Conservation (phyloP, 2,329 filamentous ascomycete genomes). For the Furcasterigmium sp. region DNA sequence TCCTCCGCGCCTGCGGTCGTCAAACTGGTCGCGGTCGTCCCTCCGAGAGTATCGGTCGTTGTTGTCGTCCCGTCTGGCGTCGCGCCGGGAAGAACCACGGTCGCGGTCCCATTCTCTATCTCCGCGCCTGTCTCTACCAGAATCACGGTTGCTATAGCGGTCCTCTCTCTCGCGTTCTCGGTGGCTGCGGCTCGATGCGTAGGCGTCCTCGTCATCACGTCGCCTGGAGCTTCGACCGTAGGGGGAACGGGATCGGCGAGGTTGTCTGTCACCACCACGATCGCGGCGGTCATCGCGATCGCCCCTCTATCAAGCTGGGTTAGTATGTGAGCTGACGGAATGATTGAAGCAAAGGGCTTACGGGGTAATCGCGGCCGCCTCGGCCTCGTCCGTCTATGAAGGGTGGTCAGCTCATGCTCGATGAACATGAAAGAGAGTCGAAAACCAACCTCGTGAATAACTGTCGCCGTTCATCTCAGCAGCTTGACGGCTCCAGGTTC, state of each 20-base stretch:
- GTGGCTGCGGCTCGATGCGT: slow-evolving; percentile 89
- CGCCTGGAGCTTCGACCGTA: slow-evolving; percentile 63
- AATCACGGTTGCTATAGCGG: slow-evolving; percentile 53
- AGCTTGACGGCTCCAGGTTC: slow-evolving; percentile 1
- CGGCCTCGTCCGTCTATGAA: slow-evolving; percentile 6
- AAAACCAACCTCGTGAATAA: slow-evolving; percentile 13
- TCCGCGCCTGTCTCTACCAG: slow-evolving; percentile 59
- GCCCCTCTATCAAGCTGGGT: slow-evolving; percentile 12
- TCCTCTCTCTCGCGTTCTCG: slow-evolving; percentile 92
- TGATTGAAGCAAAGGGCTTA: neutral
- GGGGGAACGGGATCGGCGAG: slow-evolving; percentile 83
- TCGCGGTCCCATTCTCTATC: slow-evolving; percentile 78
- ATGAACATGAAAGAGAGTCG: neutral
- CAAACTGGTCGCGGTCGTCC: slow-evolving; percentile 50
- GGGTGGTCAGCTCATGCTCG: slow-evolving; percentile 7
- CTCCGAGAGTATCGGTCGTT: slow-evolving; percentile 44
- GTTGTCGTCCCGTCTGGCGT: slow-evolving; percentile 61
- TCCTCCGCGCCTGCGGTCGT: slow-evolving; percentile 47
- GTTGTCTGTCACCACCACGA: slow-evolving; percentile 41
- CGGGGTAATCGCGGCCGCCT: slow-evolving; percentile 12
- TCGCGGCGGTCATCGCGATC: slow-evolving; percentile 30
- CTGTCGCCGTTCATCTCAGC: slow-evolving; percentile 14
- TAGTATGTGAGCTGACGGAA: neutral
- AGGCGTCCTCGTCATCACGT: slow-evolving; percentile 75
- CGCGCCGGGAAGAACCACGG: slow-evolving; percentile 53